A percentile compares a stretch with the other conserved stretches of the same genome.
phyloP scores from a whole-genome alignment of 768 basidiomycete genomes.

The Russula virescens region DNA sequence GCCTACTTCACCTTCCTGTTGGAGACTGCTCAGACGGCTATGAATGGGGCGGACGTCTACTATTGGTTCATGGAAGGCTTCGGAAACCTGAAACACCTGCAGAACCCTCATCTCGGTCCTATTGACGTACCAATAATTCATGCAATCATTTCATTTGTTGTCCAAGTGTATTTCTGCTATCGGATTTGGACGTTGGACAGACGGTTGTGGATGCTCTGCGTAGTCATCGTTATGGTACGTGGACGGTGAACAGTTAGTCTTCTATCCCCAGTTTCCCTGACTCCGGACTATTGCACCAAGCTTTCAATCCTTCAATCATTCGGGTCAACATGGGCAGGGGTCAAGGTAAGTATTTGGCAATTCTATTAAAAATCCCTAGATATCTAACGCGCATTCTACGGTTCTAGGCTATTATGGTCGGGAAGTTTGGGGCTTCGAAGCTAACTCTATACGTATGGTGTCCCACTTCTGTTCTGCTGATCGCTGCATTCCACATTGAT shows the following conservation, averaged over 20 bases:
- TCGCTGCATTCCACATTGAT: not conserved
- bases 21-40: no score
- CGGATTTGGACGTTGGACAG: slow-evolving; percentile 24
- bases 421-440: not conserved
- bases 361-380: not conserved
- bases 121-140: no score
- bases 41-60: no score
- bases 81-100: no score
- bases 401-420: not conserved
- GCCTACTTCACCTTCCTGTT: no score
- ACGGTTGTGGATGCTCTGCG: not conserved
- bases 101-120: no score
- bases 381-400: not conserved
- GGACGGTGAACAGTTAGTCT: not conserved
- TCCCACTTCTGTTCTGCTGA: no score
- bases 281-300: not conserved
- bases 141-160: no score
- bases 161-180: no score
- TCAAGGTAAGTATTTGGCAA: not conserved
- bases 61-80: no score
- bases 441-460: not conserved
- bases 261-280: not conserved
- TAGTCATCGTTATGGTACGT: not conserved
- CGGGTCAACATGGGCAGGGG: slow-evolving; percentile 9
- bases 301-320: not conserved